Percentiles rank a stretch among this genome's conserved stretches.
Evolutionary conservation across 1,139 yeast species (phyloP).

Genomic region (Yamadazyma spencermartinsiae): DNA sequence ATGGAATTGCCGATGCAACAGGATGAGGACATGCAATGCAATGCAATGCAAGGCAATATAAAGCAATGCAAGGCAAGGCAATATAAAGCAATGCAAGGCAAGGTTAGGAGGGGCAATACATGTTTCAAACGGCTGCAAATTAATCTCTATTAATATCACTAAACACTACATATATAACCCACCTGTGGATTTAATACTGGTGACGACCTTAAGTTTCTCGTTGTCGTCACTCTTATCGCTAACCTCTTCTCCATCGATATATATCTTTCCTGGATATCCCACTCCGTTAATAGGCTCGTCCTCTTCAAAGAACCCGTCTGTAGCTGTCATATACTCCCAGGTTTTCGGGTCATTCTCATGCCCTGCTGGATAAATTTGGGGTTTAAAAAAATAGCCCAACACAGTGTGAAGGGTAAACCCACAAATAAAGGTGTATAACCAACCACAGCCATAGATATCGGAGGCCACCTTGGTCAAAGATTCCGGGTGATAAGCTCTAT

Average conservation of each 20-base stretch:
- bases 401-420: conserved; percentile 15
- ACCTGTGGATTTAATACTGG: conserved; percentile 18
- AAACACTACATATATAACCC: conserved; percentile 11
- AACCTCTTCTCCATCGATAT: conserved; percentile 9
- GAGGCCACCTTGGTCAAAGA: conserved; percentile 12
- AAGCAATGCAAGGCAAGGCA: too few relatives aligned
- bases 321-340: conserved; percentile 19
- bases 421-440: conserved; percentile 17
- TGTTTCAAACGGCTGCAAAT: background rate
- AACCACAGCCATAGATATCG: conserved; percentile 16
- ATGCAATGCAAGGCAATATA: too few relatives aligned
- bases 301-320: conserved; percentile 20
- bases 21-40: too few relatives aligned
- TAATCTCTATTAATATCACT: background rate
- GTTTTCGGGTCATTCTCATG: conserved; percentile 17
- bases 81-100: too few relatives aligned
- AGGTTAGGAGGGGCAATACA: too few relatives aligned
- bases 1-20: too few relatives aligned
- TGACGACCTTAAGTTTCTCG: conserved; percentile 17
- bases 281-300: conserved; percentile 18
- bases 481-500: conserved; percentile 16
- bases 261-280: conserved; percentile 16
- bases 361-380: conserved; percentile 14
- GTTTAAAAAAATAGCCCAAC: conserved; percentile 15
- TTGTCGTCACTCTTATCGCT: conserved; percentile 10